Conservation (phyloP, 2,329 filamentous ascomycete genomes). For the Phyllosticta citribraziliensis region DNA sequence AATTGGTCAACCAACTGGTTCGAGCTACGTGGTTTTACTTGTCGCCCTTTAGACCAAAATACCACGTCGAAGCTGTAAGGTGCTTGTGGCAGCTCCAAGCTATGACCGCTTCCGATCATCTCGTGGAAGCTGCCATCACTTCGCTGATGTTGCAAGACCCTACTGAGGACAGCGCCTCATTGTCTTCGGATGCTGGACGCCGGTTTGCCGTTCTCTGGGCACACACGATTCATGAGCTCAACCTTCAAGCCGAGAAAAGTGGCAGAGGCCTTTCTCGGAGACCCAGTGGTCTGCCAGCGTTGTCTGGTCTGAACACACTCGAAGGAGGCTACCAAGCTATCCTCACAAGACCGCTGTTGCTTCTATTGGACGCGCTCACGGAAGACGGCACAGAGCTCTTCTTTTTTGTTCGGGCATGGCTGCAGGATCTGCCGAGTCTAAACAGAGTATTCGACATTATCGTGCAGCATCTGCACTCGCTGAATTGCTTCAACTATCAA, state of each 20-base stretch:
- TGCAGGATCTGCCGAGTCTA: constrained; percentile 52
- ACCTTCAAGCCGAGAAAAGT: constrained; percentile 25
- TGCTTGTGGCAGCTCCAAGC: constrained; percentile 80
- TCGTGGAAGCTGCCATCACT: constrained; percentile 70
- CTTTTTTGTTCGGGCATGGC: constrained; percentile 70
- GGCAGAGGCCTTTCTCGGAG: constrained; percentile 19
- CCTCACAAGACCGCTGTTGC: constrained; percentile 69
- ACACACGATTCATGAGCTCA: constrained; percentile 47
- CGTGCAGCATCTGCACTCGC: constrained; percentile 21
- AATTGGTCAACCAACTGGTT: constrained; percentile 59
- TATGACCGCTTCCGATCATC: constrained; percentile 55
- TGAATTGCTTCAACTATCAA: constrained; percentile 19
- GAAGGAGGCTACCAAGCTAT: constrained; percentile 58
- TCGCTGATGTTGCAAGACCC: constrained; percentile 46
- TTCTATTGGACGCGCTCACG: constrained; percentile 68
- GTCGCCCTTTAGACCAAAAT: constrained; percentile 75
- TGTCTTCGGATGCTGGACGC: constrained; percentile 47
- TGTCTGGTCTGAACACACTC: constrained; percentile 31
- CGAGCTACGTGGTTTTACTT: constrained; percentile 69
- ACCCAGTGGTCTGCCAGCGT: constrained; percentile 16
- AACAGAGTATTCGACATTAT: constrained; percentile 36
- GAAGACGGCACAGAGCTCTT: constrained; percentile 65
- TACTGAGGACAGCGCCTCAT: neutral
- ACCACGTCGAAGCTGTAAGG: constrained; percentile 85
- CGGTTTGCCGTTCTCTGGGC: constrained; percentile 72